Evolutionary conservation across 2,329 filamentous ascomycete species (phyloP).

Genomic region (Bipolaris bicolor): DNA sequence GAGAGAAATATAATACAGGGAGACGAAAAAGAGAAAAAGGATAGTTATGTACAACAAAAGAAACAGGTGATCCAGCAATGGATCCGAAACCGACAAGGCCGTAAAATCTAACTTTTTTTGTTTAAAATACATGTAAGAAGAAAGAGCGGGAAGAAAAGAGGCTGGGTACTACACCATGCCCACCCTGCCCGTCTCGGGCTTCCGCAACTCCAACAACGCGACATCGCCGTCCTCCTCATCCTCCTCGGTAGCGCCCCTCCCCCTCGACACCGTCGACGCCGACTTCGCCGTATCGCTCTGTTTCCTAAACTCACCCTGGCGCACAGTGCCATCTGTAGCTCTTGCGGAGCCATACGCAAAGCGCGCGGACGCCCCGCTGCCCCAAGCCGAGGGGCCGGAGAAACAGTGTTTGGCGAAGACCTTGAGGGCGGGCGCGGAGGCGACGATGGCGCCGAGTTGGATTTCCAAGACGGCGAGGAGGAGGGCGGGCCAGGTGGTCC

Average conservation of each 20-base stretch:
- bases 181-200: background rate
- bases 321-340: background rate
- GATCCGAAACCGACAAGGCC: too few species aligned
- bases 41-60: too few species aligned
- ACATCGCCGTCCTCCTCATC: background rate
- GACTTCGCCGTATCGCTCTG: background rate
- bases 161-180: background rate
- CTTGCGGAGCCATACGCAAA: background rate
- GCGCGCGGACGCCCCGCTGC: background rate
- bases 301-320: background rate
- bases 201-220: background rate
- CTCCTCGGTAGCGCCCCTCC: background rate
- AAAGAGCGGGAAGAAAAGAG: too few species aligned
- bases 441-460: conserved; percentile 26
- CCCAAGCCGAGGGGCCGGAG: background rate
- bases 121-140: too few species aligned
- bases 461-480: conserved; percentile 23
- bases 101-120: too few species aligned
- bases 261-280: background rate
- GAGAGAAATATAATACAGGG: too few species aligned
- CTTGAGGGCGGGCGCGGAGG: conserved; percentile 26
- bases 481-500: conserved; percentile 20
- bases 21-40: too few species aligned
- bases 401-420: conserved; percentile 22
- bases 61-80: too few species aligned